Evolutionary conservation across 768 basidiomycete genomes (phyloP).

Genomic region (Termitomyces eurrhizus): DNA sequence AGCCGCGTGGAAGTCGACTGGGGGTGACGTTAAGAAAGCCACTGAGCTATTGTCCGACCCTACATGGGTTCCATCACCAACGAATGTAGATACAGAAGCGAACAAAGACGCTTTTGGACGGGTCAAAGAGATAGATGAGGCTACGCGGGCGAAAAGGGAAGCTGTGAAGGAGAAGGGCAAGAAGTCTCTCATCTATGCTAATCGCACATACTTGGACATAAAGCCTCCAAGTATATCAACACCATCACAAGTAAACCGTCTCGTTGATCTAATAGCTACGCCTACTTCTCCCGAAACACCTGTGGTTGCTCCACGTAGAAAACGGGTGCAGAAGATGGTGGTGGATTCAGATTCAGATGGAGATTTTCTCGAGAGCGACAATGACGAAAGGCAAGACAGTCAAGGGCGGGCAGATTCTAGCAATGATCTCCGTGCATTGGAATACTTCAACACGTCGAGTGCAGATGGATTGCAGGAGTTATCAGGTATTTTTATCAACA

Average conservation of each 20-base stretch:
- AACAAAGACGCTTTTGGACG: conserved; percentile 47
- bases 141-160: conserved; percentile 59
- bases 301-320: conserved; percentile 42
- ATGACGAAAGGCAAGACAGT: conserved; percentile 32
- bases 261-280: conserved; percentile 32
- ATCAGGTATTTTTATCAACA: conserved; percentile 48
- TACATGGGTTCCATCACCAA: conserved; percentile 41
- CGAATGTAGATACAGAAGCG: conserved; percentile 18
- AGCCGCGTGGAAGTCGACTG: conserved; percentile 65
- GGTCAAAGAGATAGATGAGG: conserved; percentile 71
- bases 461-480: conserved; percentile 68
- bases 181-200: conserved; percentile 80
- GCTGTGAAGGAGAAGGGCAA: conserved; percentile 73
- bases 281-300: conserved; percentile 30
- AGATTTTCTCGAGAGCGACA: conserved; percentile 47
- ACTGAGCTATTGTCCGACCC: conserved; percentile 55
- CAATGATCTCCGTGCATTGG: conserved; percentile 50
- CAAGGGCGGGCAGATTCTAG: conserved; percentile 28
- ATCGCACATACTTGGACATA: conserved; percentile 49
- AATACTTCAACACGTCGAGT: conserved; percentile 65
- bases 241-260: conserved; percentile 36
- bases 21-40: conserved; percentile 59
- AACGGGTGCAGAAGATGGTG: conserved; percentile 56
- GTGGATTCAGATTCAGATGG: conserved; percentile 65
- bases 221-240: conserved; percentile 34